phyloP scores from a whole-genome alignment of 1,284 basidiomycete genomes.

The Kwoniella shivajii region DNA sequence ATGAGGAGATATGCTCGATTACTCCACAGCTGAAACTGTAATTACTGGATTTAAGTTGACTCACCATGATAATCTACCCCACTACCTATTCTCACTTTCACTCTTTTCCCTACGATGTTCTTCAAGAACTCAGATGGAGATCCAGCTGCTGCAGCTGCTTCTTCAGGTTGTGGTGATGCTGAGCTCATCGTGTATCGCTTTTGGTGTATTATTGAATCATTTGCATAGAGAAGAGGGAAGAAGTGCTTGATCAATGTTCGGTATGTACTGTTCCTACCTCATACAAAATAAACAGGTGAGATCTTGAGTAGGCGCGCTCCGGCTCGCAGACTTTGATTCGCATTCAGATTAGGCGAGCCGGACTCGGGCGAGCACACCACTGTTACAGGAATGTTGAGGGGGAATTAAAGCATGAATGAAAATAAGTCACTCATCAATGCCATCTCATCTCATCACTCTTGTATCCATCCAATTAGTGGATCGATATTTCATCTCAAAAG shows the following conservation, averaged over 20 bases:
- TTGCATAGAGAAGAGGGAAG: neutral
- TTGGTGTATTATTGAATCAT: neutral
- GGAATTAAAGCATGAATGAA: too few species aligned
- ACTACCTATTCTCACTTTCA: slow-evolving; percentile 90
- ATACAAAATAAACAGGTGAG: too few species aligned
- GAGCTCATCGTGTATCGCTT: slow-evolving; percentile 34
- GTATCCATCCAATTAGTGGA: too few species aligned
- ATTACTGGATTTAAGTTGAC: slow-evolving; percentile 44
- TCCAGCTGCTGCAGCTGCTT: slow-evolving; percentile 56
- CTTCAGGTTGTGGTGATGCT: slow-evolving; percentile 33
- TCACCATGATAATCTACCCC: slow-evolving; percentile 94
- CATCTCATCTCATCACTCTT: neutral
- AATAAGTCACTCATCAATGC: neutral
- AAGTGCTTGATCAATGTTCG: too few species aligned
- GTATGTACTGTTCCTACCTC: too few species aligned
- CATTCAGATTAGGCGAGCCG: neutral
- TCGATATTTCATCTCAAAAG: too few species aligned
- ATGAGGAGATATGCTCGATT: too few species aligned
- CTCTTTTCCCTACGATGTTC: slow-evolving; percentile 91
- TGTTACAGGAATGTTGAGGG: too few species aligned
- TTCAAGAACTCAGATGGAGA: slow-evolving; percentile 89
- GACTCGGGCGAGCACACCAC: neutral
- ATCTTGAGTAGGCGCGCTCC: too few species aligned
- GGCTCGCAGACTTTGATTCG: too few species aligned
- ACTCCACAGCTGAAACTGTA: too few species aligned